Conservation (phyloP, 192 early-diverging fungal genomes). For the Anaeromyces robustus region DNA sequence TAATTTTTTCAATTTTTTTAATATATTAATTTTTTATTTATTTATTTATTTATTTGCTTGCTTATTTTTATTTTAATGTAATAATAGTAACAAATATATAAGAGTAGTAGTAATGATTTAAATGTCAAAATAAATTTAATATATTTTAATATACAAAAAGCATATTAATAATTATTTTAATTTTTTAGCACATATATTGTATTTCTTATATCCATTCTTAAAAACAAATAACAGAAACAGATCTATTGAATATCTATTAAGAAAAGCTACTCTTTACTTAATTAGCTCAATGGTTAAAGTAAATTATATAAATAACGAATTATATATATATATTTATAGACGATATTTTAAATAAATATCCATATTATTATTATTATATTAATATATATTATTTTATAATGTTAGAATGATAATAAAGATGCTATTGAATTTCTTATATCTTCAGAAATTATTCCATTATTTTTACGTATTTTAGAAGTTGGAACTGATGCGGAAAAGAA, state of each 20-base stretch:
- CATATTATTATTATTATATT: too few species aligned
- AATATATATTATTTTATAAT: too few species aligned
- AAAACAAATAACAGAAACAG: conserved; percentile 89
- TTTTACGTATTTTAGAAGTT: conserved; percentile 97
- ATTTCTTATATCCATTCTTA: conserved; percentile 95
- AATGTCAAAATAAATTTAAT: too few species aligned
- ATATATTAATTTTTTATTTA: too few species aligned
- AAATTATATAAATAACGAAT: not conserved
- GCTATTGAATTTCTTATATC: conserved; percentile 88
- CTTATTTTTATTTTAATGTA: not conserved
- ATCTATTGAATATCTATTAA: conserved; percentile 91
- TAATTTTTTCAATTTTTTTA: conserved; percentile 23
- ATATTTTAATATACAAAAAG: too few species aligned
- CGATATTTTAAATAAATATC: too few species aligned
- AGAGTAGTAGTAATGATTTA: too few species aligned
- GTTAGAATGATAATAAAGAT: conserved; percentile 82
- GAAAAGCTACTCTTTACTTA: conserved; percentile 84
- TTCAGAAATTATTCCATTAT: conserved; percentile 94
- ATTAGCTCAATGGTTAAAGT: conserved; percentile 95
- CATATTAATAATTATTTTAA: too few species aligned
- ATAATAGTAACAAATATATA: too few species aligned
- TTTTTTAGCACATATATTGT: conserved; percentile 73
- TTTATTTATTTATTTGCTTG: conserved; percentile 2
- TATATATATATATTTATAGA: too few species aligned
- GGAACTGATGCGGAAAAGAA: conserved; percentile 93